phyloP scores from a whole-genome alignment of 1,284 basidiomycete genomes.

The Xerocomus cyaneibrunnescens region DNA sequence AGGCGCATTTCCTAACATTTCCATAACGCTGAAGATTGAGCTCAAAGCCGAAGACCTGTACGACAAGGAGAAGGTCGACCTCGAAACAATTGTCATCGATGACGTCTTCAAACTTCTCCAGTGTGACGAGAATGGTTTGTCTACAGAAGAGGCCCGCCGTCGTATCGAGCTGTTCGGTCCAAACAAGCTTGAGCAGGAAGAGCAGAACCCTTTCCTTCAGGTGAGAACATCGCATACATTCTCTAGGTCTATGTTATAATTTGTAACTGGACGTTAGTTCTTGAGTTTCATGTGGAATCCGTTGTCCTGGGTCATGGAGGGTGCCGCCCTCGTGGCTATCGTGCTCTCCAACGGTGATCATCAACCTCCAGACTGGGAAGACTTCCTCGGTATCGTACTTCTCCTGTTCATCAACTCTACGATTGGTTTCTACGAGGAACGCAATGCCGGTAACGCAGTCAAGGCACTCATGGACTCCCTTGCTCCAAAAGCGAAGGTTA shows the following conservation, averaged over 20 bases:
- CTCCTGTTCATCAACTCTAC: constrained; percentile 93
- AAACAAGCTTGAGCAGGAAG: constrained; percentile 92
- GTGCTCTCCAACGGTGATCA: constrained; percentile 91
- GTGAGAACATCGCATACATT: constrained; percentile 35
- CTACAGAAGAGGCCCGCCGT: constrained; percentile 70
- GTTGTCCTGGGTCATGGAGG: constrained; percentile 99
- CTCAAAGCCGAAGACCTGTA: constrained; percentile 94
- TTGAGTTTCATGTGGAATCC: constrained; percentile 99
- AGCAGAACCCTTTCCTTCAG: constrained; percentile 85
- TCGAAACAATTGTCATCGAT: constrained; percentile 95
- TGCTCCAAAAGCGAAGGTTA: constrained; percentile 94
- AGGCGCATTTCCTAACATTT: neutral
- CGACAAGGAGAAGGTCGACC: constrained; percentile 98
- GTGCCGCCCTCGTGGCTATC: constrained; percentile 94
- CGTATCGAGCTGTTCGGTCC: constrained; percentile 95
- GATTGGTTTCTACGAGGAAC: constrained; percentile 98
- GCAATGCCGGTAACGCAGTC: constrained; percentile 96
- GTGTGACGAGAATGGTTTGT: constrained; percentile 81
- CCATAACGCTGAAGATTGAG: constrained; percentile 63
- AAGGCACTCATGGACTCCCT: constrained; percentile 99
- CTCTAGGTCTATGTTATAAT: neutral
- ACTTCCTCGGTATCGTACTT: constrained; percentile 96
- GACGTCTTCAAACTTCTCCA: constrained; percentile 97
- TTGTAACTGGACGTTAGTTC: constrained; percentile 60
- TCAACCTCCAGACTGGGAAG: constrained; percentile 91